Conservation (phyloP, 305 asterid species). For the Petunia hybrid region DNA sequence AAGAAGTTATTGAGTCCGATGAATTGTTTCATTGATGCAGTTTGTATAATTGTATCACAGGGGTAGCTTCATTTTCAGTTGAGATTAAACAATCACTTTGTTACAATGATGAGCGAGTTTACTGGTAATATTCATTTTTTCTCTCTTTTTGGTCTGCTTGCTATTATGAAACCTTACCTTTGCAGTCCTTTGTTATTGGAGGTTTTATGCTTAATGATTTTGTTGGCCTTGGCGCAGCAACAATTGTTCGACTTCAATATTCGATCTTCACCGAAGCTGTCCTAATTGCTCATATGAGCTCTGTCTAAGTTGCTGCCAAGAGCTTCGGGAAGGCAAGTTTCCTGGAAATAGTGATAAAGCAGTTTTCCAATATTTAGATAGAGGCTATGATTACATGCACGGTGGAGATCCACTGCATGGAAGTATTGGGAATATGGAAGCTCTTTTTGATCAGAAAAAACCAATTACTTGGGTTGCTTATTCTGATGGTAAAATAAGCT, state of each 20-base stretch:
- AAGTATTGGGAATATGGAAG: slow-evolving; percentile 38
- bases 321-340: slow-evolving; percentile 61
- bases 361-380: slow-evolving; percentile 45
- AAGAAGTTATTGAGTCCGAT: not conserved
- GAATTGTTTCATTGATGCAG: slow-evolving; percentile 32
- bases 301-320: slow-evolving; percentile 76
- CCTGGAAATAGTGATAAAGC: slow-evolving; percentile 45
- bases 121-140: slow-evolving; percentile 59
- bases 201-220: slow-evolving; percentile 21
- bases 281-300: slow-evolving; percentile 83
- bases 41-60: slow-evolving; percentile 52
- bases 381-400: slow-evolving; percentile 80
- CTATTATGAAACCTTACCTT: not conserved
- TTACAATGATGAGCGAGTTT: slow-evolving; percentile 79
- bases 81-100: slow-evolving; percentile 60
- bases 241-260: slow-evolving; percentile 87
- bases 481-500: slow-evolving; percentile 52
- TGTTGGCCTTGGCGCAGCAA: slow-evolving; percentile 60
- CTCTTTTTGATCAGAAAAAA: slow-evolving; percentile 37
- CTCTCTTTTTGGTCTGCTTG: not conserved
- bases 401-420: slow-evolving; percentile 72
- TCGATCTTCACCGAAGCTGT: slow-evolving; percentile 94
- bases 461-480: slow-evolving; percentile 49
- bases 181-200: slow-evolving; percentile 22
- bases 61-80: slow-evolving; percentile 54